Evolutionary conservation across 805 yeast species (phyloP).

Genomic region (Yarrowia deformans): DNA sequence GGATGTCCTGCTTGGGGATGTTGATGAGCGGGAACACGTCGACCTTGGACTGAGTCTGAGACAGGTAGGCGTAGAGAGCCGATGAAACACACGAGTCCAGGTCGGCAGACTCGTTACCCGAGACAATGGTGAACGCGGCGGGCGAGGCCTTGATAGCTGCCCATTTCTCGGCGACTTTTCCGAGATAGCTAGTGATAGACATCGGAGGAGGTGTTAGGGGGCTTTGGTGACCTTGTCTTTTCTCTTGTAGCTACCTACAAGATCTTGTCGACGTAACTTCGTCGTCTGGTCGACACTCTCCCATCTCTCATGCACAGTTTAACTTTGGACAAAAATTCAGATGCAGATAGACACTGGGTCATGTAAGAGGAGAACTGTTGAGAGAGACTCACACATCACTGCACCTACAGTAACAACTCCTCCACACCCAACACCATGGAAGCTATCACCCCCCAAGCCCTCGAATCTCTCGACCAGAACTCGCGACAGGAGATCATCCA

Average conservation of each 20-base stretch:
- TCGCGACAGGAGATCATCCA: slow-evolving; percentile 76
- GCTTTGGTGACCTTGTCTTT: too few relatives aligned
- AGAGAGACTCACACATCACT: neutral
- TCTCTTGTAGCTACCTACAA: too few relatives aligned
- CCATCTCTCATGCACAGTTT: slow-evolving; percentile 16
- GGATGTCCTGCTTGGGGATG: slow-evolving; percentile 70
- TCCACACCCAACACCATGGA: slow-evolving; percentile 42
- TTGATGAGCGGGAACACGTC: slow-evolving; percentile 73
- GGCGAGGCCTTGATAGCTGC: slow-evolving; percentile 34
- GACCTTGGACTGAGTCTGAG: slow-evolving; percentile 47
- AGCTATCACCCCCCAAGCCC: slow-evolving; percentile 53
- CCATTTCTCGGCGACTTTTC: slow-evolving; percentile 29
- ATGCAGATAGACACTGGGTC: slow-evolving; percentile 4
- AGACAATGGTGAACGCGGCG: slow-evolving; percentile 53
- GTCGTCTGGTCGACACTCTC: neutral
- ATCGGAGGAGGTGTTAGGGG: neutral
- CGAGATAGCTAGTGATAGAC: slow-evolving; percentile 14
- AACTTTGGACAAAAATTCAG: slow-evolving; percentile 34
- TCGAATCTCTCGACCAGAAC: slow-evolving; percentile 64
- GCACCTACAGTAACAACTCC: neutral
- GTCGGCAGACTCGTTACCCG: slow-evolving; percentile 86
- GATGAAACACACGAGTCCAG: slow-evolving; percentile 87
- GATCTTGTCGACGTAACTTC: neutral
- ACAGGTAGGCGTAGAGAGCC: slow-evolving; percentile 71
- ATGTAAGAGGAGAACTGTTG: neutral